A percentile compares a stretch with the other conserved stretches of the same genome.
These are phyloP conservation scores for Opeltia flavorubescens DNA, from an alignment of 495 filamentous ascomycete species.

Conservation along the genomic window DNA sequence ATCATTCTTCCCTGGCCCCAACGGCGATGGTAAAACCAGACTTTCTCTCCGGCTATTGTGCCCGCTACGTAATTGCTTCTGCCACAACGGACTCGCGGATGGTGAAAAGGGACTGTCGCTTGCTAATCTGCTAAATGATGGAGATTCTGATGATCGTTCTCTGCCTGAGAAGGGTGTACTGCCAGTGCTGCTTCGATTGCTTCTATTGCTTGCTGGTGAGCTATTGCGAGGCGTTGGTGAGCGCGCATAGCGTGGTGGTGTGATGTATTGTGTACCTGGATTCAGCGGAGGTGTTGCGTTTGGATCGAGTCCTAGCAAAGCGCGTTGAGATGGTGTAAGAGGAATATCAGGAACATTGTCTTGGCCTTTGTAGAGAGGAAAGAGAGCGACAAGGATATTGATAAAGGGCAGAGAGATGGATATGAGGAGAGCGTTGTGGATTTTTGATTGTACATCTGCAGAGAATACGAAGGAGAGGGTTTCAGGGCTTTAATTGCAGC, in stretches of 20 bases:
- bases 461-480: slow-evolving; percentile 15
- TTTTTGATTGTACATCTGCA: slow-evolving; percentile 12
- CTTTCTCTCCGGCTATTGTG: slow-evolving; percentile 45
- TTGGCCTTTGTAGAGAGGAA: slow-evolving; percentile 51
- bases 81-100: slow-evolving; percentile 49
- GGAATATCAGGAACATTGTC: slow-evolving; percentile 82
- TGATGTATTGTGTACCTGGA: slow-evolving; percentile 53
- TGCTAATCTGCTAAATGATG: slow-evolving; percentile 26
- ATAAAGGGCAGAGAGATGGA: slow-evolving; percentile 34
- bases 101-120: slow-evolving; percentile 35
- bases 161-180: slow-evolving; percentile 38
- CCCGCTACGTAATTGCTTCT: slow-evolving; percentile 46
- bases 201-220: slow-evolving; percentile 17
- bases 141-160: slow-evolving; percentile 16
- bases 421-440: slow-evolving; percentile 19
- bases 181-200: slow-evolving; percentile 25
- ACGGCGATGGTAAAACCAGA: slow-evolving; percentile 42
- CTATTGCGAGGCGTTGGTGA: slow-evolving; percentile 45
- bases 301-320: slow-evolving; percentile 69
- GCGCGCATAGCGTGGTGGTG: slow-evolving; percentile 74
- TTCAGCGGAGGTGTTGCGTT: slow-evolving; percentile 47
- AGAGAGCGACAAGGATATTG: slow-evolving; percentile 51
- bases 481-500: background rate
- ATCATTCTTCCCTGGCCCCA: slow-evolving; percentile 34
- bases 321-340: slow-evolving; percentile 76